Conservation (phyloP, 768 basidiomycete species). For the Strobilomyces dryophilus region DNA sequence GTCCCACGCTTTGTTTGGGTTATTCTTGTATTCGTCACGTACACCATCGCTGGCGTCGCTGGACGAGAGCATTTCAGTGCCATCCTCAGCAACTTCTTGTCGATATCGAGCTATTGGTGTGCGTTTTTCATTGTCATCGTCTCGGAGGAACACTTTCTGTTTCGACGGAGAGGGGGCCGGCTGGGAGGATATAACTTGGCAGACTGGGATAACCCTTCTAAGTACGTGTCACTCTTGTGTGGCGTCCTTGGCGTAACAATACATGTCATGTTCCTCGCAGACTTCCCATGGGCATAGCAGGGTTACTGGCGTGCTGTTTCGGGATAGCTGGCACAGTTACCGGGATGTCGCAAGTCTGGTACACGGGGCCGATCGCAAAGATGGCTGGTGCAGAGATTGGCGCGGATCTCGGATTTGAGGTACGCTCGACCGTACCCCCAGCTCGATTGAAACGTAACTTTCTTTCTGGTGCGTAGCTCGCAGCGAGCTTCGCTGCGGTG, state of each 20-base stretch:
- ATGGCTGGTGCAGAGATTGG: constrained; percentile 39
- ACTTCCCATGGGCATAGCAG: constrained; percentile 47
- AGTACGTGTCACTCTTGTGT: constrained; percentile 18
- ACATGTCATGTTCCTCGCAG: constrained; percentile 14
- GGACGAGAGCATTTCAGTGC: constrained; percentile 43
- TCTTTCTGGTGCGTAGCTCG: constrained; percentile 27
- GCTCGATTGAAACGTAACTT: neutral
- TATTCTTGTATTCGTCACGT: constrained; percentile 34
- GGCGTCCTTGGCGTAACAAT: neutral
- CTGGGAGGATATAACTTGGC: constrained; percentile 50
- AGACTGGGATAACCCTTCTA: constrained; percentile 42
- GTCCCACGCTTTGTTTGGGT: constrained; percentile 47
- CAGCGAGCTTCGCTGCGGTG: constrained; percentile 43
- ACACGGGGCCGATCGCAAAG: constrained; percentile 45
- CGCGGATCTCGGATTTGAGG: constrained; percentile 55
- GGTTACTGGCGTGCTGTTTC: constrained; percentile 42
- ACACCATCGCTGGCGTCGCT: constrained; percentile 38
- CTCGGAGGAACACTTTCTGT: constrained; percentile 45
- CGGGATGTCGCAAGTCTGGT: constrained; percentile 53
- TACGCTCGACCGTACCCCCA: constrained; percentile 13
- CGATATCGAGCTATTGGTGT: constrained; percentile 43
- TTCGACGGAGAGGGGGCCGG: constrained; percentile 35
- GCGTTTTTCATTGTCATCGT: constrained; percentile 46
- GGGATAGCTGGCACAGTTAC: constrained; percentile 48
- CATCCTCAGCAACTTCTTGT: constrained; percentile 41